These are phyloP conservation scores for Rhinocladiella mackenziei DNA, from an alignment of 2,329 filamentous ascomycete species.

Conservation along the genomic window DNA sequence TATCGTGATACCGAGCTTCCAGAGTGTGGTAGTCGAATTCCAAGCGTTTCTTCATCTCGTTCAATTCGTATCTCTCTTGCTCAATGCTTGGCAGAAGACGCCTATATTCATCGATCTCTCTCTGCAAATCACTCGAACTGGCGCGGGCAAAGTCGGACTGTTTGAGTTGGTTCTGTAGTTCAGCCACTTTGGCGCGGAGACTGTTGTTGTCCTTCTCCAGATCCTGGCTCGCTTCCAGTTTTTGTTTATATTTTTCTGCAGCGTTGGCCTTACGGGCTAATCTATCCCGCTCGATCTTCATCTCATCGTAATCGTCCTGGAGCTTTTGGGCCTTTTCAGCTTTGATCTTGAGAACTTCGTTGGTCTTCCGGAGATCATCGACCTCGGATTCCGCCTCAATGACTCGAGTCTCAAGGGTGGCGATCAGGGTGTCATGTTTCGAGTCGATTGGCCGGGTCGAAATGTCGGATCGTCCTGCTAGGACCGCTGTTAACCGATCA, in stretches of 20 bases:
- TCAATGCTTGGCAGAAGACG: slow-evolving; percentile 46
- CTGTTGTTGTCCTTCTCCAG: slow-evolving; percentile 47
- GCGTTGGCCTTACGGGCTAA: slow-evolving; percentile 47
- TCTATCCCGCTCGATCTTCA: slow-evolving; percentile 46
- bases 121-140: slow-evolving; percentile 26
- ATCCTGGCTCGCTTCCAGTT: slow-evolving; percentile 47
- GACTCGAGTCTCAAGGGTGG: slow-evolving; percentile 63
- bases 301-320: slow-evolving; percentile 48
- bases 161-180: slow-evolving; percentile 46
- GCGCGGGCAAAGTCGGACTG: slow-evolving; percentile 40
- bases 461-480: slow-evolving; percentile 44
- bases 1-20: slow-evolving; percentile 42
- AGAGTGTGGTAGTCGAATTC: slow-evolving; percentile 48
- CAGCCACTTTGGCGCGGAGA: slow-evolving; percentile 45
- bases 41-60: slow-evolving; percentile 46
- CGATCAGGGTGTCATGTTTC: slow-evolving; percentile 67
- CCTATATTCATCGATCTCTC: slow-evolving; percentile 37
- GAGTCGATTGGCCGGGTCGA: slow-evolving; percentile 46
- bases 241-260: slow-evolving; percentile 49
- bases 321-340: slow-evolving; percentile 42
- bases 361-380: slow-evolving; percentile 42
- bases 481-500: slow-evolving; percentile 52
- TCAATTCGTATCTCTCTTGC: slow-evolving; percentile 47
- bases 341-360: slow-evolving; percentile 44
- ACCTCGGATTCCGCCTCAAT: slow-evolving; percentile 49